Percentiles rank a stretch among this genome's conserved stretches.
These are phyloP conservation scores for Lablab purpureus DNA, from an alignment of 306 rosid species.

Conservation along the genomic window DNA sequence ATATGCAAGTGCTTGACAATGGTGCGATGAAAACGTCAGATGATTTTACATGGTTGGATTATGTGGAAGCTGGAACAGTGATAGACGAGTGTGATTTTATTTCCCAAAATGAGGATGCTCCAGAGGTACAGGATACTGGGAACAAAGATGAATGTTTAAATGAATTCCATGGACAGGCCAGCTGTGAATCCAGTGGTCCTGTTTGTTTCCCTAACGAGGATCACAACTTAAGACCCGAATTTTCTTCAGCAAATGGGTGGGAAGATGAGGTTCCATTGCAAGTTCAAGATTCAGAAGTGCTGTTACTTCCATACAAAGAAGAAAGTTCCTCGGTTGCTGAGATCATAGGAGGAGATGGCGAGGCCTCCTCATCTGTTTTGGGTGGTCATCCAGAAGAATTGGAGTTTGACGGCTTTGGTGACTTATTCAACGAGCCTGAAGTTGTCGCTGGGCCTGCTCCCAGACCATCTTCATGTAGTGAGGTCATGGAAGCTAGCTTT, in stretches of 20 bases:
- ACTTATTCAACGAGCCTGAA: slow-evolving; percentile 88
- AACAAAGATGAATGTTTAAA: slow-evolving; percentile 46
- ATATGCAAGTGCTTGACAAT: slow-evolving; percentile 55
- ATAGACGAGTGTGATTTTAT: slow-evolving; percentile 48
- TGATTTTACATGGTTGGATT: slow-evolving; percentile 81
- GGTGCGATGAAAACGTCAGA: slow-evolving; percentile 56
- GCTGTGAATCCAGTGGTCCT: slow-evolving; percentile 56
- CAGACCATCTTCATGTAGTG: slow-evolving; percentile 65
- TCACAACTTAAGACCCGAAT: slow-evolving; percentile 46
- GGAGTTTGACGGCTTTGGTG: slow-evolving; percentile 84
- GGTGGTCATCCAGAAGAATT: slow-evolving; percentile 67
- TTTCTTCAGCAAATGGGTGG: slow-evolving; percentile 61
- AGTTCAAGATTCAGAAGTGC: slow-evolving; percentile 74
- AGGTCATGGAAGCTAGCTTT: slow-evolving; percentile 59
- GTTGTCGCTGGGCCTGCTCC: slow-evolving; percentile 68
- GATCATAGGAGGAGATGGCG: slow-evolving; percentile 57
- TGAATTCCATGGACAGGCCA: slow-evolving; percentile 49
- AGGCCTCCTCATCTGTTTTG: slow-evolving; percentile 63
- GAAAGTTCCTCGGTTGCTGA: slow-evolving; percentile 58
- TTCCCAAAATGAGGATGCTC: slow-evolving; percentile 50
- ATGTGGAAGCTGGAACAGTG: slow-evolving; percentile 60
- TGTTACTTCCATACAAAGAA: slow-evolving; percentile 83
- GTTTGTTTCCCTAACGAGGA: slow-evolving; percentile 42
- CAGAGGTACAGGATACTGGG: slow-evolving; percentile 53
- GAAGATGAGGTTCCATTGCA: slow-evolving; percentile 81